These are phyloP conservation scores for Cubamyces lactineus DNA, from an alignment of 768 basidiomycete species.

Conservation along the genomic window DNA sequence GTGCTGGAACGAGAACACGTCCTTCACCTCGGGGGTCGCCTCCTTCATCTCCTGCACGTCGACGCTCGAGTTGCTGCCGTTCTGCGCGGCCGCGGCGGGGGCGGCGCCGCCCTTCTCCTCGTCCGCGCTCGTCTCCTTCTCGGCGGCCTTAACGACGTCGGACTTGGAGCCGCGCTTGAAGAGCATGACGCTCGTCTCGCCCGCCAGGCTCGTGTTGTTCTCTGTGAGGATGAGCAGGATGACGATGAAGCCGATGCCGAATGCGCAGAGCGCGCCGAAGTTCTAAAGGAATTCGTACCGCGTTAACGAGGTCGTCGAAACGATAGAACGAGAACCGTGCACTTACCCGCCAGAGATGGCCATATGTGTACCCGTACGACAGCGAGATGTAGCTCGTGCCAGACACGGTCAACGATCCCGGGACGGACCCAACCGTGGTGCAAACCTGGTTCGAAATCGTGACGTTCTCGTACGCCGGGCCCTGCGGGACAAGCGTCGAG, in stretches of 20 bases:
- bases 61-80: background rate
- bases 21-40: constrained; percentile 30
- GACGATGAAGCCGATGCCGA: constrained; percentile 59
- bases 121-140: constrained; percentile 22
- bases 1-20: constrained; percentile 82
- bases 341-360: constrained; percentile 51
- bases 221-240: constrained; percentile 64
- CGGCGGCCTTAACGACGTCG: constrained; percentile 16
- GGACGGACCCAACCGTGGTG: constrained; percentile 63
- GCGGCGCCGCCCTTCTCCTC: constrained; percentile 35
- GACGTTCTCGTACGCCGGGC: constrained; percentile 62
- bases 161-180: constrained; percentile 63
- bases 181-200: constrained; percentile 50
- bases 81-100: background rate
- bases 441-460: constrained; percentile 74
- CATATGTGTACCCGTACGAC: constrained; percentile 44
- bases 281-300: too few species aligned
- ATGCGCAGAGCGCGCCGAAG: constrained; percentile 70
- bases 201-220: constrained; percentile 43
- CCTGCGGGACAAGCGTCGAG: constrained; percentile 60
- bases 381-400: constrained; percentile 60
- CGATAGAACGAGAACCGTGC: background rate
- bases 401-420: constrained; percentile 62
- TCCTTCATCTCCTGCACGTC: constrained; percentile 10
- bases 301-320: too few species aligned